Evolutionary conservation across 495 filamentous ascomycete genomes (phyloP), one percentile per base, ranked within the genome.

Genomic region (Chaetomium cochliodes): DNA sequence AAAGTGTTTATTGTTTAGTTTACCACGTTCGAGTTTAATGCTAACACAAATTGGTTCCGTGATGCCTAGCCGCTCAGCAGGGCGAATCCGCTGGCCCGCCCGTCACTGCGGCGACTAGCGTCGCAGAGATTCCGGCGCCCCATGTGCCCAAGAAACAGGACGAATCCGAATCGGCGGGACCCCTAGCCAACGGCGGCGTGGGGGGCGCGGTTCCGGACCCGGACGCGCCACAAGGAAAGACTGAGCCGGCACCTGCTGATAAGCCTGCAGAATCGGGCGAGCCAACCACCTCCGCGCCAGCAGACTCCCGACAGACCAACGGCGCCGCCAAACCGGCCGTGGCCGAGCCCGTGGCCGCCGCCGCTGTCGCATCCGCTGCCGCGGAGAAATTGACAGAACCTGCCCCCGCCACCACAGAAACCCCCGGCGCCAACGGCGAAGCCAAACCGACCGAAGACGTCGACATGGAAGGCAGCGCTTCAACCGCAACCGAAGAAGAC

Each of bases 51-150:
- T n/a, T 26, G 46, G 44, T 54, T 3, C 33, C 56, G 8, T 33
- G 6, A 47, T 39, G 30, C 30, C 37, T 60, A 74, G 72, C 62
- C 53, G 55, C 58, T 56, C 54, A 66, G 53, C 68, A 67, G 56
- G 66, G 69, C 15, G 62, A 55, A 18, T 37, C 67, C 13, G 20
- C 56, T 13, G 55, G 42, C 1, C 46, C 37, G 26, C 54, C 60
- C 7, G 57, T 59, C 26, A 2, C 64, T 3, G 59, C 58, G 9
- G 52, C 58, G 23, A 62, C 58, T 26, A 57, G 61, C 53, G 52
- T 63, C 53, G 52, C 61, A 7, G 68, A 55, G 13, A 42, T 55
- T 0, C 42, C 60, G 13, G 63, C 61, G 4, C 65, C 65, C 13
- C 57, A 64, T 28, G 44, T 41, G 18, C 46, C 66, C 16, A 56